phyloP scores from a whole-genome alignment of 1,284 basidiomycete species.

The Fistulina hepatica region DNA sequence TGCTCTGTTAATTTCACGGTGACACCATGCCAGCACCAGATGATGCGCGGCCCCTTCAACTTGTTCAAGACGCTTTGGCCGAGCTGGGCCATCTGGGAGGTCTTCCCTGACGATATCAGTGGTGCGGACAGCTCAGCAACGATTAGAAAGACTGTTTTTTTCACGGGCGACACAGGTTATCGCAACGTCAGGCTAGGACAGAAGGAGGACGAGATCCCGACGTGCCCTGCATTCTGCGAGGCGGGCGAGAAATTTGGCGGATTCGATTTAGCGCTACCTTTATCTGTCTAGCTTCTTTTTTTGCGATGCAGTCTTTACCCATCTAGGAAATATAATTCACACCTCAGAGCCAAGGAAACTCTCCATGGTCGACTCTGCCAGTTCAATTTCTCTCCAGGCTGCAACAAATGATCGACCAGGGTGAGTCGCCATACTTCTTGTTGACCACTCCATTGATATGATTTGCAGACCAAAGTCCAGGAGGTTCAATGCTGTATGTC shows the following conservation, averaged over 20 bases:
- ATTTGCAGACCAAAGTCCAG: no score
- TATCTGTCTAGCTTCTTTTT: constrained; percentile 2
- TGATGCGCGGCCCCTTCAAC: constrained; percentile 38
- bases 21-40: constrained; percentile 45
- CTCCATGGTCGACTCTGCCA: constrained; percentile 5
- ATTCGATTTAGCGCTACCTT: constrained; percentile 49
- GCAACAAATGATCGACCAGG: constrained; percentile 5
- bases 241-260: constrained; percentile 51
- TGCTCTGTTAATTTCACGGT: constrained; percentile 32
- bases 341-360: constrained; percentile 6
- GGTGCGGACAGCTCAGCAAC: not conserved
- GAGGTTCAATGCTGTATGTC: no score
- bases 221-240: constrained; percentile 60
- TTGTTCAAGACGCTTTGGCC: constrained; percentile 49
- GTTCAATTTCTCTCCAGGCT: constrained; percentile 8
- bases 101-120: not conserved
- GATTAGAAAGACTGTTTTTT: constrained; percentile 38
- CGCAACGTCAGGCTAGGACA: constrained; percentile 25
- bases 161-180: constrained; percentile 62
- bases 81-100: constrained; percentile 32
- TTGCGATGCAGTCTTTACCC: constrained; percentile 4
- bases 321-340: not conserved
- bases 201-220: constrained; percentile 2
- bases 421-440: no score
- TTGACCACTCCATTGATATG: no score